Evolutionary conservation across 345 rosid genomes (phyloP).

Genomic region (Rhizophora mangle): DNA sequence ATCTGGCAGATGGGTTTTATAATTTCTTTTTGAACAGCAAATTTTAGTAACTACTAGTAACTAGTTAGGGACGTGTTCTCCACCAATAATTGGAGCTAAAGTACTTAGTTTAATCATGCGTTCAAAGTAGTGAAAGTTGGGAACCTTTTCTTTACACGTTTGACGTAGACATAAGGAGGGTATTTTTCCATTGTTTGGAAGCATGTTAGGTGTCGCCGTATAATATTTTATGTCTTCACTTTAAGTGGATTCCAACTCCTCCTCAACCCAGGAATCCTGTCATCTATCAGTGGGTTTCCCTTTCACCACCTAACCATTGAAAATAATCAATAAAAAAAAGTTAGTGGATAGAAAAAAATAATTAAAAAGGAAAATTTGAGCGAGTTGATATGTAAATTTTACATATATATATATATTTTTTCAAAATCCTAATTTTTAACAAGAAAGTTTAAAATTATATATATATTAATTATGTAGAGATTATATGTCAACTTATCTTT

Average conservation of each 20-base stretch:
- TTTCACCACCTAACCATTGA: slow-evolving; percentile 86
- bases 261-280: slow-evolving; percentile 57
- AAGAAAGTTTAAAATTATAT: too few relatives aligned
- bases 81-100: slow-evolving; percentile 39
- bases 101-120: slow-evolving; percentile 31
- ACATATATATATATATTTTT: too few relatives aligned
- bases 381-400: too few relatives aligned
- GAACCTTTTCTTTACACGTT: slow-evolving; percentile 62
- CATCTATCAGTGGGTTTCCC: slow-evolving; percentile 61
- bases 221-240: slow-evolving; percentile 46
- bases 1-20: slow-evolving; percentile 12
- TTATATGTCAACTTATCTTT: too few relatives aligned
- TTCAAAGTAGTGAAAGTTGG: slow-evolving; percentile 28
- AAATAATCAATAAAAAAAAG: slow-evolving; percentile 32
- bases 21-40: slow-evolving; percentile 1
- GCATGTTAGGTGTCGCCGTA: slow-evolving; percentile 50
- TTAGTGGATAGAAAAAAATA: too few relatives aligned
- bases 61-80: slow-evolving; percentile 15
- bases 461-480: too few relatives aligned
- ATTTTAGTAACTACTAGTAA: slow-evolving; percentile 12
- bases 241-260: slow-evolving; percentile 94
- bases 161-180: slow-evolving; percentile 16
- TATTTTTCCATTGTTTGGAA: slow-evolving; percentile 43
- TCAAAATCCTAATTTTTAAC: too few relatives aligned
- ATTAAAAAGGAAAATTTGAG: too few relatives aligned